phyloP scores from a whole-genome alignment of 202 grass and related monocot genomes.

The Panicum virgatum region DNA sequence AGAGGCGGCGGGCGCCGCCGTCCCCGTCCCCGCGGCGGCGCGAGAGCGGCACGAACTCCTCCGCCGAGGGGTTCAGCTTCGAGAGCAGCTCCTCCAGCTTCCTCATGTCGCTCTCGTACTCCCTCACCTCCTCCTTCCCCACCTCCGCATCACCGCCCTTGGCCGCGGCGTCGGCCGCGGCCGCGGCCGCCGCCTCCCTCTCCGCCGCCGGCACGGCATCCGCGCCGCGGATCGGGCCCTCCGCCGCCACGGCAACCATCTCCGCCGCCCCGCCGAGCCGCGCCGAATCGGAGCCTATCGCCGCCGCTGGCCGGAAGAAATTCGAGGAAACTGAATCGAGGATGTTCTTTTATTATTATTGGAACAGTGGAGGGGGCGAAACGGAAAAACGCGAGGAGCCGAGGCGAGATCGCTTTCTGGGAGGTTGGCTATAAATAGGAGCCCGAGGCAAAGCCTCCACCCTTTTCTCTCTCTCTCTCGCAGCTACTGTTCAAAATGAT shows the following conservation, averaged over 20 bases:
- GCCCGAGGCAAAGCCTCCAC: background rate
- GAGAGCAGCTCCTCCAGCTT: conserved; percentile 78
- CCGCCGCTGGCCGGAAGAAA: conserved; percentile 30
- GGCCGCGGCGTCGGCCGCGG: background rate
- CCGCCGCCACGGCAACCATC: conserved; percentile 86
- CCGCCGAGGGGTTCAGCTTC: conserved; percentile 79
- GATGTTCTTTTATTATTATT: conserved; percentile 33
- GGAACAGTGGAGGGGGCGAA: background rate
- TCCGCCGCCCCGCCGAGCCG: conserved; percentile 12
- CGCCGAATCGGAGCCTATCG: conserved; percentile 42
- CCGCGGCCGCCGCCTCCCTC: conserved; percentile 2
- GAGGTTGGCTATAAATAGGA: conserved; percentile 53
- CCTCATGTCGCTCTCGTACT: conserved; percentile 61
- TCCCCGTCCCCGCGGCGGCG: conserved; percentile 50
- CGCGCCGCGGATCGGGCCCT: conserved; percentile 45
- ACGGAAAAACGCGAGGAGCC: conserved; percentile 4
- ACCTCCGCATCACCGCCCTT: background rate
- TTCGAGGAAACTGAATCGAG: conserved; percentile 42
- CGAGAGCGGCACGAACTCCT: conserved; percentile 71
- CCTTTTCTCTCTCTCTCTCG: background rate
- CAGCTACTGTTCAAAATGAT: background rate
- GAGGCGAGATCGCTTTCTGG: conserved; percentile 48
- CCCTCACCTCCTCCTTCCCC: conserved; percentile 40
- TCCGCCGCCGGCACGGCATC: conserved; percentile 33
- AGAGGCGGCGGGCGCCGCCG: conserved; percentile 25